A percentile compares a stretch with the other conserved stretches of the same genome.
Evolutionary conservation across 352 stramenopile species (phyloP).

Genomic region (Phytophthora parvispora): DNA sequence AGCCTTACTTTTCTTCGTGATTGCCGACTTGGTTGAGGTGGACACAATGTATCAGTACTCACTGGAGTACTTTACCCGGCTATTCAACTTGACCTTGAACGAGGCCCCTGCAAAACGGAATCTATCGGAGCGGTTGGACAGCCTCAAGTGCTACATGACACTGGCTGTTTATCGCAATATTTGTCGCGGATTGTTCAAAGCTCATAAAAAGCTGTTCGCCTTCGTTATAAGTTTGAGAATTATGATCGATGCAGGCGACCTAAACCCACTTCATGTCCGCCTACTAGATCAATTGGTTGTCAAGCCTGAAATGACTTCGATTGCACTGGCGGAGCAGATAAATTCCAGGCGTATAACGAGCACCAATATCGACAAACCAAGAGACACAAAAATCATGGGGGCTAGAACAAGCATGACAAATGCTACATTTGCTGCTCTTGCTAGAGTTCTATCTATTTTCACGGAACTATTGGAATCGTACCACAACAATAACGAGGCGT

Average conservation of each 20-base stretch:
- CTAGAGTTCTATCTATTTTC: constrained; percentile 29
- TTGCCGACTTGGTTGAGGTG: constrained; percentile 63
- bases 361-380: not conserved
- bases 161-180: constrained; percentile 78
- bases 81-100: constrained; percentile 74
- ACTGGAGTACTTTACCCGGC: constrained; percentile 72
- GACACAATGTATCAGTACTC: constrained; percentile 90
- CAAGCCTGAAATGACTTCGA: not conserved
- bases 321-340: not conserved
- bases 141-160: constrained; percentile 56
- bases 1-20: constrained; percentile 78
- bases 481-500: constrained; percentile 44
- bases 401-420: constrained; percentile 7
- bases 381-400: not conserved
- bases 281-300: constrained; percentile 42
- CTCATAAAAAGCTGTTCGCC: constrained; percentile 74
- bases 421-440: constrained; percentile 41
- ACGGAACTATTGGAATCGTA: constrained; percentile 52
- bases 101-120: constrained; percentile 34
- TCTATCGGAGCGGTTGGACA: constrained; percentile 48
- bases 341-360: not conserved
- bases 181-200: constrained; percentile 73
- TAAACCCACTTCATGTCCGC: constrained; percentile 42
- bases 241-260: constrained; percentile 53
- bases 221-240: constrained; percentile 66